These are phyloP conservation scores for Colletotrichum eleusines DNA, from an alignment of 2,329 filamentous ascomycete species.

Conservation along the genomic window DNA sequence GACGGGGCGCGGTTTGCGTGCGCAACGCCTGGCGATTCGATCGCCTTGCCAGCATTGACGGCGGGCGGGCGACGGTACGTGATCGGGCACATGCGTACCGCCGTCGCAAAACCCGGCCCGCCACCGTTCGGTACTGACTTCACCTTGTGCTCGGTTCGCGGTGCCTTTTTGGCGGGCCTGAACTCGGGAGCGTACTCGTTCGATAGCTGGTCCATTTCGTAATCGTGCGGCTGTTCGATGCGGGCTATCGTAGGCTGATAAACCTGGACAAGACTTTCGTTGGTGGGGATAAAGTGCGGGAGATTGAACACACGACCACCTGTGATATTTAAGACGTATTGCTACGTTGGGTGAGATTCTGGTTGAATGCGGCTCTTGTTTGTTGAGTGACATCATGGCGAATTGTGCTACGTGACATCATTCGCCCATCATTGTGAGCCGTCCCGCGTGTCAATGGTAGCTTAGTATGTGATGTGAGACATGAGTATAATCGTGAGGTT, in stretches of 20 bases:
- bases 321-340: too few relatives aligned
- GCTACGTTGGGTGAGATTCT: not conserved
- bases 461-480: not conserved
- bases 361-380: not conserved
- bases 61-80: slow-evolving; percentile 25
- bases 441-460: not conserved
- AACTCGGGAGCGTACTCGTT: not conserved
- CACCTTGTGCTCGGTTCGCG: not conserved
- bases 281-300: not conserved
- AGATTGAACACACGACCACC: not conserved
- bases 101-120: slow-evolving; percentile 15
- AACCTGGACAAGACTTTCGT: not conserved
- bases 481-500: not conserved
- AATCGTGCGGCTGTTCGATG: not conserved
- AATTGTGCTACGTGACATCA: slow-evolving; percentile 5
- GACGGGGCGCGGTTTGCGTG: slow-evolving; percentile 31
- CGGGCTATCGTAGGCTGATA: not conserved
- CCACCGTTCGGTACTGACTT: not conserved
- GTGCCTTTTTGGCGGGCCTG: not conserved
- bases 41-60: slow-evolving; percentile 1
- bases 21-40: slow-evolving; percentile 23
- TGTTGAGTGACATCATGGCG: slow-evolving; percentile 22
- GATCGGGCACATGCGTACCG: slow-evolving; percentile 12
- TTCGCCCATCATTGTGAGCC: not conserved
- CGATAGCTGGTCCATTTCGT: not conserved